Base-by-base conservation (phyloP, 257 asterid species). In the Solanum arcanum region DNA sequence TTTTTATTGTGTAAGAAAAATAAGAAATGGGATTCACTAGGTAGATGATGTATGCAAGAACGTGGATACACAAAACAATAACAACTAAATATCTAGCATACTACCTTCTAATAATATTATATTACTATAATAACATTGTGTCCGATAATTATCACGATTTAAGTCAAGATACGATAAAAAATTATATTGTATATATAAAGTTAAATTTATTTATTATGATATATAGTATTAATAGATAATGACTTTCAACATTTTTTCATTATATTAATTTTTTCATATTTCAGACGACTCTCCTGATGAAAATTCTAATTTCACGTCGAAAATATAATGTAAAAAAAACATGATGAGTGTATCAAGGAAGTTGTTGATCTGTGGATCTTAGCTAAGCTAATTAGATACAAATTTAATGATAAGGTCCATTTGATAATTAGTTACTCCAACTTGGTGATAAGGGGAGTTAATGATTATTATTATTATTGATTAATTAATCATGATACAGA, bases 171-270 rank as follows among this genome's bases (percentile, higher is more conserved):
- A 16, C 4, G 62, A 52, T 0, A 52, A 66, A 66, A n/a, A 66
- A 0, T 12, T 66, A 66, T 0, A 66, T 0, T 0, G 2, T 66
- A 66, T 12, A 25, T 25, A 25, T 12, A 66, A 66, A n/a, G 0
- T 11, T 62, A 62, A 64, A n/a, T 0, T n/a, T n/a, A 62, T 60
- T 23, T 60, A 2, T 20, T 20, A 59, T 9, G 25, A 9, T 1
- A 7, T 7, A 56, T 7, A 49, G 21, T 49, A 49, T 49, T 14
- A 49, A 20, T 49, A 49, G 7, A 47, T 49, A 14, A 49, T 14
- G 21, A 49, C 8, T 49, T 14, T 49, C 59, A 49, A 49, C 3
- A n/a, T n/a, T 15, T 62, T 62, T 11, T 2, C 3, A 0, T 13
- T 3, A 3, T 64, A 2, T n/a, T 5, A 12, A 66, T 1, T 27